phyloP scores from a whole-genome alignment of 2,329 filamentous ascomycete genomes.

The Cylindrodendrum hubeiense region DNA sequence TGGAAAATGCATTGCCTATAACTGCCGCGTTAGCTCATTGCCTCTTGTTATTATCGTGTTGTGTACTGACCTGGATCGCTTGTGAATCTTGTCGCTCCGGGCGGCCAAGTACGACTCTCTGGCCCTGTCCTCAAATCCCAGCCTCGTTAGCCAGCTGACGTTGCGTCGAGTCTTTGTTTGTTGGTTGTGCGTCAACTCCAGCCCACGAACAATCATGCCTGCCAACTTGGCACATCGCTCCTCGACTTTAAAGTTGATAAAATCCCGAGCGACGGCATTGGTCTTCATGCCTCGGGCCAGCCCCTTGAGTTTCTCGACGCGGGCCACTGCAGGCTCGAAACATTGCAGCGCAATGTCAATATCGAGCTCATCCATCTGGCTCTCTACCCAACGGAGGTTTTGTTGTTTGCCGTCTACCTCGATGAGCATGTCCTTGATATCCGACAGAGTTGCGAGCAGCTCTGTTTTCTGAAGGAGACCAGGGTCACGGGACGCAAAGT shows the following conservation, averaged over 20 bases:
- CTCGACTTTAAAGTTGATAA: conserved; percentile 92
- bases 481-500: conserved; percentile 83
- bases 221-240: conserved; percentile 85
- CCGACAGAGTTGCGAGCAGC: conserved; percentile 81
- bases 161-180: conserved; percentile 83
- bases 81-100: conserved; percentile 81
- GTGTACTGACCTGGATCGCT: conserved; percentile 77
- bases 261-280: conserved; percentile 89
- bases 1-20: conserved; percentile 92
- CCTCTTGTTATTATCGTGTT: no score
- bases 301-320: conserved; percentile 86
- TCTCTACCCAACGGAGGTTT: conserved; percentile 94
- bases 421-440: conserved; percentile 88
- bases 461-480: conserved; percentile 83
- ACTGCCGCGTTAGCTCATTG: conserved; percentile 23
- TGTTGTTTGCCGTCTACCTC: conserved; percentile 98
- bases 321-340: conserved; percentile 85
- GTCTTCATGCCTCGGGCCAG: conserved; percentile 85
- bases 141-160: conserved; percentile 84
- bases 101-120: conserved; percentile 88
- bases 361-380: conserved; percentile 94
- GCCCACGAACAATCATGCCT: conserved; percentile 79
- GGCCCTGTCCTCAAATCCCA: conserved; percentile 92
- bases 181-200: conserved; percentile 83
- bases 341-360: conserved; percentile 94